Conservation (phyloP, 352 stramenopile species). For the Globisporangium alternatum region DNA sequence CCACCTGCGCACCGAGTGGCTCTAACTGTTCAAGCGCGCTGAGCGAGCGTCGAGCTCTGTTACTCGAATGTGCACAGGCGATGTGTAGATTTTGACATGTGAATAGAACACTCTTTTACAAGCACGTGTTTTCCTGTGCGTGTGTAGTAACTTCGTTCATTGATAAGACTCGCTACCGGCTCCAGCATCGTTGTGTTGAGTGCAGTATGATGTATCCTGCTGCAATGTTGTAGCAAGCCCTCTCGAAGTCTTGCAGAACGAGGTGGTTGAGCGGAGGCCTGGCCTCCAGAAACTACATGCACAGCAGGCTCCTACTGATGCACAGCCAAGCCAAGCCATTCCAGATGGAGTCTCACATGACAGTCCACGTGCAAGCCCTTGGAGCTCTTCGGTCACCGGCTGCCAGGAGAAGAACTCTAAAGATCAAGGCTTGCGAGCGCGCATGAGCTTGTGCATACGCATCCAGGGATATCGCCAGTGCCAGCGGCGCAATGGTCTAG, state of each 20-base stretch:
- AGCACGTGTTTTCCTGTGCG: neutral
- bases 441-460: neutral
- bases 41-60: neutral
- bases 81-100: neutral
- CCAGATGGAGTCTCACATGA: neutral
- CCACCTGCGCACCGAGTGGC: constrained; percentile 31
- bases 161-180: neutral
- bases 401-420: neutral
- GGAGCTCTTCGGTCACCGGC: neutral
- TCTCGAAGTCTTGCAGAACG: neutral
- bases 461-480: neutral
- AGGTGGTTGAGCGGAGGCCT: neutral
- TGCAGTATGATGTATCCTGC: too few species aligned
- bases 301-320: neutral
- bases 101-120: neutral
- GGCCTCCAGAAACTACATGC: neutral
- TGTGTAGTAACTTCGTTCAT: neutral
- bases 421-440: neutral
- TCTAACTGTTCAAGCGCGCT: constrained; percentile 18
- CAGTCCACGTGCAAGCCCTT: neutral
- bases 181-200: too few species aligned
- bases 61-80: neutral
- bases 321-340: neutral
- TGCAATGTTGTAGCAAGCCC: too few species aligned
- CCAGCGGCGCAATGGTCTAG: neutral